Percentiles rank a stretch among this genome's conserved stretches.
phyloP scores from a whole-genome alignment of 2,329 filamentous ascomycete species.

The Fusarium caatingaense region DNA sequence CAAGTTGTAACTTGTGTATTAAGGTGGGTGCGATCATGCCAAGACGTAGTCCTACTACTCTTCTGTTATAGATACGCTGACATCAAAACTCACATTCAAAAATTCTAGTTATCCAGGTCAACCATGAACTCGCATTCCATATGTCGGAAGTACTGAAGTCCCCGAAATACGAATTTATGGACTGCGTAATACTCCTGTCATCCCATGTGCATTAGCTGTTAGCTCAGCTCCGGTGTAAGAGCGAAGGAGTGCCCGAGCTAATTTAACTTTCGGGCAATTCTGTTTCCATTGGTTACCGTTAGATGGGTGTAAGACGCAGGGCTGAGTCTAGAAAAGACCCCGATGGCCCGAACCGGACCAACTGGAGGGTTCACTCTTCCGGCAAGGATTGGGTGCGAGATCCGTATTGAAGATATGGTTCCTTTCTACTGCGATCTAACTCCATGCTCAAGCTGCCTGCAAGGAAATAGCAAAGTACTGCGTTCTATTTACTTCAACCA shows the following conservation, averaged over 20 bases:
- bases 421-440: neutral
- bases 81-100: neutral
- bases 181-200: neutral
- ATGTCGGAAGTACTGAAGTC: neutral
- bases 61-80: neutral
- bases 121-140: no score
- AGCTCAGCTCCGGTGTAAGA: slow-evolving; percentile 3
- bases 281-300: slow-evolving; percentile 1
- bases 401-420: neutral
- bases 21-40: neutral
- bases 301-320: slow-evolving; percentile 7
- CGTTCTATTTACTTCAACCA: neutral
- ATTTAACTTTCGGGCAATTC: neutral
- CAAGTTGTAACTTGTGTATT: neutral
- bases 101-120: neutral
- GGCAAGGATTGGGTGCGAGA: neutral
- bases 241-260: neutral
- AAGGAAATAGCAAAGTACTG: neutral
- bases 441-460: neutral
- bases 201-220: neutral
- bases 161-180: neutral
- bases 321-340: slow-evolving; percentile 25
- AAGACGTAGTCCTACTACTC: neutral
- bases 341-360: neutral
- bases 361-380: neutral